Evolutionary conservation across 2,329 filamentous ascomycete species (phyloP).

Genomic region (Dactylellina haptotyla): DNA sequence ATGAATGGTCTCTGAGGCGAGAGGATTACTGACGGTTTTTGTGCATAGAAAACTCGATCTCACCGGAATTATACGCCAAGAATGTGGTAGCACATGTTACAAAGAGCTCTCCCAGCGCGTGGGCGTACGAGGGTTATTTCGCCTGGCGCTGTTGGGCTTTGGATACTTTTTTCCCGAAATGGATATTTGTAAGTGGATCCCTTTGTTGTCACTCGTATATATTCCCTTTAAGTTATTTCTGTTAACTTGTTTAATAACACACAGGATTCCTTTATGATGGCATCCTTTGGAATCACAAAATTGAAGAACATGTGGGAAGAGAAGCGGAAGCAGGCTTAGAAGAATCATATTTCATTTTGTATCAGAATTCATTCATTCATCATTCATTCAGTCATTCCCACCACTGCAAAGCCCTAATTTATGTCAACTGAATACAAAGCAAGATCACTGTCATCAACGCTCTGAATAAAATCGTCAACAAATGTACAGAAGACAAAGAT

Average conservation of each 20-base stretch:
- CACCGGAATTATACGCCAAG: slow-evolving; percentile 54
- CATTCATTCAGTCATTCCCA: no score
- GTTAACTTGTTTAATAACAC: background rate
- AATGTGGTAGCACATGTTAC: slow-evolving; percentile 55
- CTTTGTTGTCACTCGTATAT: background rate
- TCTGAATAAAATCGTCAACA: no score
- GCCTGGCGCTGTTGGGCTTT: slow-evolving; percentile 53
- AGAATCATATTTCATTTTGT: no score
- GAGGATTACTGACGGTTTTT: background rate
- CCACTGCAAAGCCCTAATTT: no score
- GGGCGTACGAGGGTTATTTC: slow-evolving; percentile 56
- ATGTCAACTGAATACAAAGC: no score
- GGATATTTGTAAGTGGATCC: slow-evolving; percentile 55
- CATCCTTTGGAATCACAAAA: slow-evolving; percentile 42
- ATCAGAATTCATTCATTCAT: no score
- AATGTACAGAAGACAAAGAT: no score
- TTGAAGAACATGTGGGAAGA: slow-evolving; percentile 49
- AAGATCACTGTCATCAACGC: no score
- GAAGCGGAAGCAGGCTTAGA: slow-evolving; percentile 39
- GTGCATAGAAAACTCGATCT: slow-evolving; percentile 53
- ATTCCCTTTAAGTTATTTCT: background rate
- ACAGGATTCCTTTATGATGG: slow-evolving; percentile 53
- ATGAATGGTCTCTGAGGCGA: no score
- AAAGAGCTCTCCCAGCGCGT: slow-evolving; percentile 47
- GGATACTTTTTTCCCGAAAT: slow-evolving; percentile 56